Evolutionary conservation across 2,329 filamentous ascomycete species (phyloP), one percentile per base, ranked within the genome.

Genomic region (Pseudonectria buxi): DNA sequence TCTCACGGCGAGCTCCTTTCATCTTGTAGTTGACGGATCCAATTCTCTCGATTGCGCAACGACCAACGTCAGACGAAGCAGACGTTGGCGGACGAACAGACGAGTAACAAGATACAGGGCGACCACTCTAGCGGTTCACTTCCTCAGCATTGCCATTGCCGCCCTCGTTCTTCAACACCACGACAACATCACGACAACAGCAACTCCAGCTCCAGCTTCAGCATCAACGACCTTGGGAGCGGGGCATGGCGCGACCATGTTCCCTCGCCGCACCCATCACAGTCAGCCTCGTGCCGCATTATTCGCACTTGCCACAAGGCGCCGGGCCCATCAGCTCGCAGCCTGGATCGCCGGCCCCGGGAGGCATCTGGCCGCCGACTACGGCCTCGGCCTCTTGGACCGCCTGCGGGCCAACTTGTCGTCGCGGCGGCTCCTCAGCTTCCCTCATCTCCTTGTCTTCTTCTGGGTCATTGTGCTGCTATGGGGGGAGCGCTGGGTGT

Each of bases 401-500:
- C 53, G 52, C 24, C 26, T 61, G 28, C 49, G 51, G 5, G 46
- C 47, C 50, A 77, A 76, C 48, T 46, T 78, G 53, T 63, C 64
- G 24, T 55, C 65, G 14, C 62, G 65, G 29, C 67, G 74, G n/a
- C 47, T 80, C 18, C 48, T 81, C 32, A 79, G 70, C 63, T 69
- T 87, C 37, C 74, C 78, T 25, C 83, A 85, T 55, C 58, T 81
- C 12, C 58, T 94, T 45, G 76, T 85, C 13, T 56, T 75, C 10
- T 40, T 89, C 30, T 98, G 92, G 90, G 51, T 88, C 27, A 58
- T 86, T 14, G 71, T 84, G 14, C 53, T 98, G 43, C 76, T 92
- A 46, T 92, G 86, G 78, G 88, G 90, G 2, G 92, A 98, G 66
- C 72, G 84, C 40, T 83, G 76, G 61, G 73, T 82, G 25, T 96